phyloP scores from a whole-genome alignment of 139 green algal genomes.

The Closterium sp. region DNA sequence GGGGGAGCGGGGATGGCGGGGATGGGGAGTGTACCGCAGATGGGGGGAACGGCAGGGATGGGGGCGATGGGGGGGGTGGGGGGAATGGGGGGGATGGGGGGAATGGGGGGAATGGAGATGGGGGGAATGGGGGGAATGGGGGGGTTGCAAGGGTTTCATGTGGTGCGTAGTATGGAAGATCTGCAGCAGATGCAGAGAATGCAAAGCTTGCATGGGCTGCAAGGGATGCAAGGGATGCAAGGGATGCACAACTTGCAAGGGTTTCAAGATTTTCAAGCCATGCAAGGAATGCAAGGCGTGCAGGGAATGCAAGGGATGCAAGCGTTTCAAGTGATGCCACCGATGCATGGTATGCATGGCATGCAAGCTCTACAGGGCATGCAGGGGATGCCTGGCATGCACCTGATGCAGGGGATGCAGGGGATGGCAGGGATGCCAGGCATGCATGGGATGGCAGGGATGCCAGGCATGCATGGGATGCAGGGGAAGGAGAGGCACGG shows the following conservation, averaged over 20 bases:
- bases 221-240: not conserved
- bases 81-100: not conserved
- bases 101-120: not conserved
- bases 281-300: not conserved
- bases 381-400: not conserved
- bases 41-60: not conserved
- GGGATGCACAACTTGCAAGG: not conserved
- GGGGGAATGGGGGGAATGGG: not conserved
- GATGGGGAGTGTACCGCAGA: not conserved
- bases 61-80: not conserved
- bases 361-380: not conserved
- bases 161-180: not conserved
- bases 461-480: not conserved
- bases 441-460: not conserved
- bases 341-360: not conserved
- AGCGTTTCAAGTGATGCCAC: too few species aligned
- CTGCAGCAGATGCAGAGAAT: not conserved
- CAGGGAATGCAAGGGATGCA: not conserved
- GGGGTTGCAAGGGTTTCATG: not conserved
- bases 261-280: not conserved
- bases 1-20: not conserved
- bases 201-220: not conserved
- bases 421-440: not conserved
- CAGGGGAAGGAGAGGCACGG: not conserved
- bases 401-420: not conserved